Conservation (phyloP, 1,284 basidiomycete species). For the Ustilago cynodontis region DNA sequence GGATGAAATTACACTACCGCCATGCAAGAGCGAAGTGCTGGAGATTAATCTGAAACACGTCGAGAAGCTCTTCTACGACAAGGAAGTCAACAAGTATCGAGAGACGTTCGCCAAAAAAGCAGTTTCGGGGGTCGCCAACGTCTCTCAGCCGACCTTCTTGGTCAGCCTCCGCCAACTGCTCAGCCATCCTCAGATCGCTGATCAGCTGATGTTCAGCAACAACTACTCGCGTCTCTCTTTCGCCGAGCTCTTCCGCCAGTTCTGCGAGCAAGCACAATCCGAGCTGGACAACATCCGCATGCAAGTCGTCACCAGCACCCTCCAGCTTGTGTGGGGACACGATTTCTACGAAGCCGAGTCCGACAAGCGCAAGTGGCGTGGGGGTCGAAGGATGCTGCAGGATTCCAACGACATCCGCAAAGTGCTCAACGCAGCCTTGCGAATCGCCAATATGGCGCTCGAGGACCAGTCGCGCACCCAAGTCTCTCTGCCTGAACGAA, state of each 20-base stretch:
- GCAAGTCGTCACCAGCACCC: constrained; percentile 26
- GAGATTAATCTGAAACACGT: constrained; percentile 51
- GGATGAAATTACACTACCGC: constrained; percentile 47
- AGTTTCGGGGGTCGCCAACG: constrained; percentile 17
- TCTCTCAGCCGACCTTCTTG: constrained; percentile 37
- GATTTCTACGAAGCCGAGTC: constrained; percentile 41
- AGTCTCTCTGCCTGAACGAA: background rate
- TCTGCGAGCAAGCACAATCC: constrained; percentile 32
- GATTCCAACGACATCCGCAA: constrained; percentile 21
- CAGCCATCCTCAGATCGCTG: constrained; percentile 56
- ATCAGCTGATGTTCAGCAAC: constrained; percentile 41
- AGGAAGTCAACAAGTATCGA: constrained; percentile 45
- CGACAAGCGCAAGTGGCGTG: constrained; percentile 41
- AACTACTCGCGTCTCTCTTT: constrained; percentile 49
- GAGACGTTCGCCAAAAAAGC: constrained; percentile 31
- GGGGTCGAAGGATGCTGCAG: constrained; percentile 20
- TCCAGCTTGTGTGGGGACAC: constrained; percentile 53
- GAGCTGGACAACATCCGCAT: constrained; percentile 43
- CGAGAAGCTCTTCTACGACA: constrained; percentile 56
- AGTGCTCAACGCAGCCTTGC: constrained; percentile 23
- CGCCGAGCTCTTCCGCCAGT: constrained; percentile 42
- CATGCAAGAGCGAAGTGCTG: constrained; percentile 37
- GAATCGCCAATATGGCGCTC: constrained; percentile 18
- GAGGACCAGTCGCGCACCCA: constrained; percentile 22
- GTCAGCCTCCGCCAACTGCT: constrained; percentile 52